Evolutionary conservation across 352 stramenopile genomes (phyloP), one percentile per base, ranked within the genome.

Genomic region (Thraustotheca clavata): DNA sequence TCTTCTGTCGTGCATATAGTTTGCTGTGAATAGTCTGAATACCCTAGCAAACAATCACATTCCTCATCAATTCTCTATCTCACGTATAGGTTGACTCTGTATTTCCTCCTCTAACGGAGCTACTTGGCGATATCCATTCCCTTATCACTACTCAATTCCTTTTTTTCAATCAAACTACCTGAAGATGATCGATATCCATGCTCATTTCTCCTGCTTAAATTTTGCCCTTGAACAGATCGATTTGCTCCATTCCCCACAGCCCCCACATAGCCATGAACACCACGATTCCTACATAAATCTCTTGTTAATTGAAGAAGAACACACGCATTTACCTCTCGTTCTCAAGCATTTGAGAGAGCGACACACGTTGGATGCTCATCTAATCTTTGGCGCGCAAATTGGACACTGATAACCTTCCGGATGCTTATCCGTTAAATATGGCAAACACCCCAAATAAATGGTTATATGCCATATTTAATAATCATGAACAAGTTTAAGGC

Each of bases 261-360:
- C n/a, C n/a, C n/a, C 11, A 11, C 43, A 3, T 9, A 14, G 11
- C 43, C 43, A 52, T 26, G 7, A 8, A 9, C 43, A 52, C 34
- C 43, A 31, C 43, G 43, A 24, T 24, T 52, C 43, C 43, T 52
- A 31, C n/a, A 3, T 11, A 24, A 9, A 20, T 52, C 3, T 29
- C 8, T 40, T 47, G 18, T 1, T 35, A 29, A 31, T 24, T 39
- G 31, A 31, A 33, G 31, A 46, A 7, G 22, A n/a, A 24, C 20
- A 35, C 31, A 8, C n/a, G 6, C 24, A 14, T 34, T 16, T 65
- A 65, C 57, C 57, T 50, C 22, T n/a, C 57, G 41, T 52, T 39
- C 57, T 55, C 57, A 5, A 65, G 57, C 57, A 65, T 65, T 34
- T 65, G 57, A 11, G 57, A 65, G 2, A 65, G 57, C 18, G 57